Evolutionary conservation across 2,329 filamentous ascomycete genomes (phyloP).

Genomic region (Onygena corvina): DNA sequence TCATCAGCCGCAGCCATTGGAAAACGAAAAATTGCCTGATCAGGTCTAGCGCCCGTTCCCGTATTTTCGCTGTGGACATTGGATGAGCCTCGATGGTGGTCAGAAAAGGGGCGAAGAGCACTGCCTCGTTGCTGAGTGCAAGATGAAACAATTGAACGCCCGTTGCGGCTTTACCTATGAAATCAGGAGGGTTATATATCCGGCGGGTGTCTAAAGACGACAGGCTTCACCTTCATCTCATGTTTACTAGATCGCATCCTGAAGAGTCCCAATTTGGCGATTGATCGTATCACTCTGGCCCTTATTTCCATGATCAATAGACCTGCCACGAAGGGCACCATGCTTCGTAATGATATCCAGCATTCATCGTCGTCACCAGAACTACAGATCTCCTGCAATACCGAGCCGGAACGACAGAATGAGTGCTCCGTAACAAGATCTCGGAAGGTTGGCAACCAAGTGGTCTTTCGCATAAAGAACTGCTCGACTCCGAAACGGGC

Average conservation of each 20-base stretch:
- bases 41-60: slow-evolving; percentile 6
- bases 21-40: slow-evolving; percentile 11
- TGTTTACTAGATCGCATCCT: neutral
- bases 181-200: neutral
- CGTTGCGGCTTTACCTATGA: neutral
- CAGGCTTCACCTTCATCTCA: neutral
- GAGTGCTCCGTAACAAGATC: slow-evolving; percentile 4
- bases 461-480: slow-evolving; percentile 16
- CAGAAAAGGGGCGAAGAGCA: neutral
- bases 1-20: neutral
- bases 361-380: neutral
- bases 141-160: neutral
- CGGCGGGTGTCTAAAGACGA: neutral
- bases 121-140: neutral
- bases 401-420: neutral
- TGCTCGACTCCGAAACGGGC: neutral
- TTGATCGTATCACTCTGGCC: neutral
- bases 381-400: neutral
- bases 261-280: neutral
- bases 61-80: neutral
- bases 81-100: neutral
- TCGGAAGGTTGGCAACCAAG: slow-evolving; percentile 15
- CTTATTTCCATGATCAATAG: neutral
- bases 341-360: neutral
- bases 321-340: neutral